Evolutionary conservation across 768 basidiomycete genomes (phyloP).

Genomic region (Coprinellus aureogranulatus): DNA sequence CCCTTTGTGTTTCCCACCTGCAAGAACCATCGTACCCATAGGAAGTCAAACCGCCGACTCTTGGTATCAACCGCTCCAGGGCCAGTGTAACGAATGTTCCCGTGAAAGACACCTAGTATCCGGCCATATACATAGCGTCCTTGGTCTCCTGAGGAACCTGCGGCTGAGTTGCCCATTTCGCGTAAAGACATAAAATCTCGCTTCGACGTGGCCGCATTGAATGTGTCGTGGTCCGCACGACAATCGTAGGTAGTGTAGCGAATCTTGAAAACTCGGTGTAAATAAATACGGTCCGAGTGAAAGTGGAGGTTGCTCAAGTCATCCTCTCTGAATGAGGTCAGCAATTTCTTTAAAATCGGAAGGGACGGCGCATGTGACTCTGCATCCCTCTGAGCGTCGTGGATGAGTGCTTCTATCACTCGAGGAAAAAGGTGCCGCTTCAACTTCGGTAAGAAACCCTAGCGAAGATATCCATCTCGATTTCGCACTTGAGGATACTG

Average conservation of each 20-base stretch:
- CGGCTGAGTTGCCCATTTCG: neutral
- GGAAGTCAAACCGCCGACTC: neutral
- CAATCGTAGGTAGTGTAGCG: conserved; percentile 17
- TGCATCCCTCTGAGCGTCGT: neutral
- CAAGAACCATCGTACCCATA: neutral
- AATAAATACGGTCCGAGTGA: conserved; percentile 8
- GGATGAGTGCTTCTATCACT: conserved; percentile 7
- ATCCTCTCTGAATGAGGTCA: neutral
- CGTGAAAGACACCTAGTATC: conserved; percentile 2
- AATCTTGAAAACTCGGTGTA: conserved; percentile 9
- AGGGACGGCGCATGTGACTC: neutral
- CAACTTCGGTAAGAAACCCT: conserved; percentile 31
- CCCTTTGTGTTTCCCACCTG: no score
- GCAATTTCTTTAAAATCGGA: neutral
- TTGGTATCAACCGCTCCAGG: neutral
- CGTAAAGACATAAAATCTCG: neutral
- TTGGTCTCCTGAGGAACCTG: neutral
- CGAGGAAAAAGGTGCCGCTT: conserved; percentile 32
- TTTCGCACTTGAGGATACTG: neutral
- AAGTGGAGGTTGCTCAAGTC: neutral
- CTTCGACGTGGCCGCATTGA: conserved; percentile 8
- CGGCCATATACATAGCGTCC: neutral
- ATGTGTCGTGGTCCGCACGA: conserved; percentile 12
- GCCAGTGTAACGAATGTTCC: neutral
- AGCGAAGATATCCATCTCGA: neutral